Evolutionary conservation across 139 green algal species (phyloP).

Genomic region (Micractinium sp.): DNA sequence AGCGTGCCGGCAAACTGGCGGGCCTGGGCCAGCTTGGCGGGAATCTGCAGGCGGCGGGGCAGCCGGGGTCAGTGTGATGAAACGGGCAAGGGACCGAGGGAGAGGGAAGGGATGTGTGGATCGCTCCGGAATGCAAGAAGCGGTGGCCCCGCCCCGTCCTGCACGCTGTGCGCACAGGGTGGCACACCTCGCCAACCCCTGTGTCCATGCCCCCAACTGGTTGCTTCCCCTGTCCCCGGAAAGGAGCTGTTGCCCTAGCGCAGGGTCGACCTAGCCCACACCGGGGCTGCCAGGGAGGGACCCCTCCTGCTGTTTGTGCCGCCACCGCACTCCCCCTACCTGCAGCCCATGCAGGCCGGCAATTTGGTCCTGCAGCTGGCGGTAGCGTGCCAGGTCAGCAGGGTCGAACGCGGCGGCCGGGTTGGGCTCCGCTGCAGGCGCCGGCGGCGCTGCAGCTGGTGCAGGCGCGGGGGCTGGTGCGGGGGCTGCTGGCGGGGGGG

Average conservation of each 20-base stretch:
- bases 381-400: constrained; percentile 1
- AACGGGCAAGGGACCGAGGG: background rate
- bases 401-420: background rate
- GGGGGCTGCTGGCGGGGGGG: background rate
- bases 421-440: background rate
- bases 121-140: too few relatives aligned
- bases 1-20: background rate
- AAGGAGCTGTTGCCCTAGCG: background rate
- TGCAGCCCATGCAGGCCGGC: background rate
- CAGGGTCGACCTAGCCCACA: too few relatives aligned
- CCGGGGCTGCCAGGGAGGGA: too few relatives aligned
- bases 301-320: too few relatives aligned
- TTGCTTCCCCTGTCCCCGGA: too few relatives aligned
- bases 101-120: background rate
- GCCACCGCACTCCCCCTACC: background rate
- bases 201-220: too few relatives aligned
- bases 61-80: too few relatives aligned
- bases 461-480: background rate
- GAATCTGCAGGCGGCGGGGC: background rate
- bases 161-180: too few relatives aligned
- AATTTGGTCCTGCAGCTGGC: background rate
- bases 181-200: too few relatives aligned
- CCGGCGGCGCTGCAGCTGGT: background rate
- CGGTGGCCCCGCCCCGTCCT: background rate
- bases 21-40: constrained; percentile 10